Percentiles rank a stretch among this genome's conserved stretches.
These are phyloP conservation scores for Capronia epimyces DNA, from an alignment of 2,329 filamentous ascomycete genomes.

Conservation along the genomic window DNA sequence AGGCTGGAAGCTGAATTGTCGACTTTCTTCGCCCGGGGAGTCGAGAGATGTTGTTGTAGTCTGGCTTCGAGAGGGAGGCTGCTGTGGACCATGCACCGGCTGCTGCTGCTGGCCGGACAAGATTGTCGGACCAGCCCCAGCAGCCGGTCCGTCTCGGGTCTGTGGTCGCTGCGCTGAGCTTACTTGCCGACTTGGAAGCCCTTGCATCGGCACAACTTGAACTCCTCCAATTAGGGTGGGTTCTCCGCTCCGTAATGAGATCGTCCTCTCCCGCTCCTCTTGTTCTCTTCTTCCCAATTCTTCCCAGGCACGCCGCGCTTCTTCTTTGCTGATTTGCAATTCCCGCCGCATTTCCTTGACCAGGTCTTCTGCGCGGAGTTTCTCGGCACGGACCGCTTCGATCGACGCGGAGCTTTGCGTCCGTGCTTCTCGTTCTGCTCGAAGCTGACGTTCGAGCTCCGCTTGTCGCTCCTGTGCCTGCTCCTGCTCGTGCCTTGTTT, in stretches of 20 bases:
- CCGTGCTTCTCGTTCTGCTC: slow-evolving; percentile 65
- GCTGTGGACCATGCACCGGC: slow-evolving; percentile 16
- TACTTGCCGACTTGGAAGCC: slow-evolving; percentile 53
- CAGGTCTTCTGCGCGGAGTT: slow-evolving; percentile 65
- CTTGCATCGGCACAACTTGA: slow-evolving; percentile 89
- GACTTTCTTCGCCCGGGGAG: slow-evolving; percentile 37
- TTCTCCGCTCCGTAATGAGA: slow-evolving; percentile 78
- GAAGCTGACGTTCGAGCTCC: slow-evolving; percentile 69
- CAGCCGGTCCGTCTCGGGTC: slow-evolving; percentile 43
- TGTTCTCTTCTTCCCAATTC: slow-evolving; percentile 90
- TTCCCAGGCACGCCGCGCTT: slow-evolving; percentile 93
- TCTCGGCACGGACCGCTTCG: slow-evolving; percentile 63
- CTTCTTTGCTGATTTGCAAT: slow-evolving; percentile 88
- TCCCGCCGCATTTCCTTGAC: slow-evolving; percentile 90
- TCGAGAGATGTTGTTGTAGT: slow-evolving; percentile 28
- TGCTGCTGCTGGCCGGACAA: slow-evolving; percentile 30
- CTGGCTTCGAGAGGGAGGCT: slow-evolving; percentile 25
- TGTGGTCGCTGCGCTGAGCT: slow-evolving; percentile 43
- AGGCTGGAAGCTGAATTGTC: slow-evolving; percentile 48
- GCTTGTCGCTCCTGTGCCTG: slow-evolving; percentile 74
- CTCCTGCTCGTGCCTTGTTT: slow-evolving; percentile 84
- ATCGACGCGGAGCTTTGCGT: slow-evolving; percentile 58
- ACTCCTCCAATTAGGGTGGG: slow-evolving; percentile 88
- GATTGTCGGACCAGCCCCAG: slow-evolving; percentile 34
- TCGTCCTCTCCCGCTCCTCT: slow-evolving; percentile 80